Evolutionary conservation across 1,284 basidiomycete species (phyloP).

Genomic region (Omphalotus olearius): DNA sequence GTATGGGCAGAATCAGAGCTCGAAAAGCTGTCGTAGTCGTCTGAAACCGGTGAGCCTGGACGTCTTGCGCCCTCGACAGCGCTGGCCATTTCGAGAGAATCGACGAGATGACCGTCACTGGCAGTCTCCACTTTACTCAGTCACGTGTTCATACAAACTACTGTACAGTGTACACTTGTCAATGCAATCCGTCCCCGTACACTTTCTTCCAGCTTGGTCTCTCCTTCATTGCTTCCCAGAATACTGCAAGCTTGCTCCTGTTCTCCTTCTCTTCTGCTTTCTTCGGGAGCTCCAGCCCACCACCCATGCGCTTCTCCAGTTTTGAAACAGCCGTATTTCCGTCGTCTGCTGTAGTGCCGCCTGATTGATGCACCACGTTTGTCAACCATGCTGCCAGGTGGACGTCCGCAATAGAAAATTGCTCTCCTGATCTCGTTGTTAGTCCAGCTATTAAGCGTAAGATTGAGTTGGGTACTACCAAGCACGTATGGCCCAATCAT

Average conservation of each 20-base stretch:
- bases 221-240: constrained; percentile 66
- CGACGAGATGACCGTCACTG: no score
- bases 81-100: constrained; percentile 7
- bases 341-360: constrained; percentile 44
- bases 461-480: constrained; percentile 41
- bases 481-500: constrained; percentile 71
- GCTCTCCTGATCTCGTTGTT: constrained; percentile 52
- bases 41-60: constrained; percentile 10
- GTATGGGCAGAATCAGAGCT: constrained; percentile 35
- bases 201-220: constrained; percentile 69
- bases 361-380: constrained; percentile 54
- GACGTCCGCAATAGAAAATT: constrained; percentile 76
- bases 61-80: constrained; percentile 2
- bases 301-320: constrained; percentile 48
- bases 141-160: no score
- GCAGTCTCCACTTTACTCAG: no score
- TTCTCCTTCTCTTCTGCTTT: constrained; percentile 15
- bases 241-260: constrained; percentile 44
- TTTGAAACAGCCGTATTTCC: constrained; percentile 45
- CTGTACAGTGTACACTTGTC: constrained; percentile 8
- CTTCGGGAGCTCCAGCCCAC: constrained; percentile 39
- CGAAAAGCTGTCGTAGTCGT: constrained; percentile 35
- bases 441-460: constrained; percentile 28
- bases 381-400: constrained; percentile 79
- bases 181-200: constrained; percentile 48